Base-by-base conservation (phyloP, 2,329 filamentous ascomycete genomes). In the Aspergillus udagawae region DNA sequence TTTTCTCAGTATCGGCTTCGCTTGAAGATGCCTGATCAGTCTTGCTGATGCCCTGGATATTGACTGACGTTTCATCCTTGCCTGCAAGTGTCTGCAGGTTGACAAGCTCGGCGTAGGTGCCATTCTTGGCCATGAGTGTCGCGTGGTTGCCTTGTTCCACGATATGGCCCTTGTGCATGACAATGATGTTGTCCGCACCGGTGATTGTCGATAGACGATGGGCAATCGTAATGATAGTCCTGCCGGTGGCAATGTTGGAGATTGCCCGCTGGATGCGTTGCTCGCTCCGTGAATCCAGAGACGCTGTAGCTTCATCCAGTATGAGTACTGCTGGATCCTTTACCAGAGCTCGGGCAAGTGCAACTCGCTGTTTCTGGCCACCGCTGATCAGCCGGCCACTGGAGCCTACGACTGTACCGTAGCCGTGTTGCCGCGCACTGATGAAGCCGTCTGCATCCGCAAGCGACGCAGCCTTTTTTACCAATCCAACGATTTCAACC, bases 361-460 rank as follows among this genome's bases (percentile, higher is more conserved):
- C 89, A 63, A 96, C 91, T 61, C 92, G 88, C 74, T 96, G 92
- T 71, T 94, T 93, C 75, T 96, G 92, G n/a, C 92, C 92, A 70
- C 92, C 92, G 52, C 88, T 92, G 9, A 96, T 80, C 49, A 93
- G 76, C 62, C 92, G 90, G 5, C 91, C 92, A 60, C 90, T 84
- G 70, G 94, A 90, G 55, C 92, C 92, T 17, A 96, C 90, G 59
- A 90, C 84, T 0, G 92, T 96, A 62, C 92, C 82, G 65, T 95
- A 96, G 9, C 88, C 88, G 62, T 95, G 85, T 0, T 91, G 89
- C 1, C 96, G 81, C 3, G 80, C 72, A 1, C 79, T 82, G 59
- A 96, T 87, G 70, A 96, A 96, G 57, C 65, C 66, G 52, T 78
- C 75, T 0, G 83, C 86, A 69, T 88, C 85, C 0, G 86, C 86